Evolutionary conservation across 1,139 yeast species (phyloP), one percentile per base, ranked within the genome.

Genomic region (Magnusiomyces suaveolens): DNA sequence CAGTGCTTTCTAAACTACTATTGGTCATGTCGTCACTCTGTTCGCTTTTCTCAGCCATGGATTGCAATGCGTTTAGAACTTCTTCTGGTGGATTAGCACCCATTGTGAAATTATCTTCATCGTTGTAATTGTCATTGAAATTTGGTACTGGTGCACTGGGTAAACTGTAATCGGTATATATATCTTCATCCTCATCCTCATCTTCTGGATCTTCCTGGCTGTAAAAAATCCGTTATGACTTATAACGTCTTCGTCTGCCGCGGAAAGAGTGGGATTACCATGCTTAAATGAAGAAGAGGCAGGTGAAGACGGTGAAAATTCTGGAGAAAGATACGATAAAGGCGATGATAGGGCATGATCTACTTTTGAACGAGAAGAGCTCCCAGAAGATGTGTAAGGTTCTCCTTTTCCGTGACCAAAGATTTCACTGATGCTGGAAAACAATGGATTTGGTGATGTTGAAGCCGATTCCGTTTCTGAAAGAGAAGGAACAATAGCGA

Each of bases 401-500:
- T 23, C 43, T 6, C 16, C 36, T 48, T 48, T 48, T 14, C 33
- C 51, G 23, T 48, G 36, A 12, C 46, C 46, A 36, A 38, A 48
- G n/a, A 48, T 48, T 36, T 48, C 51, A 24, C 36, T 46, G 23
- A 48, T 48, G 12, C 46, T 38, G 12, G n/a, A 12, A 48, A 38
- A 48, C 6, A 20, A 18, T 8, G 24, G 36, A 3, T 16, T 20
- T 23, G 20, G 46, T 1, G 51, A 38, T 2, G 25, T 18, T 6
- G 49, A 32, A 8, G 29, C 43, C 12, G 47, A 49, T 24, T 43
- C 46, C 4, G 14, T 23, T 2, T 18, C 39, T 23, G 46, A 20
- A 3, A 50, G 16, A 8, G 54, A 52, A 2, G 58, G 58, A 10
- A 55, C 51, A n/a, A 55, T 53, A 2, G 58, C 51, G 26, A 55